These are phyloP conservation scores for Metarhizium sp. DNA, from an alignment of 2,329 filamentous ascomycete species.

Conservation along the genomic window DNA sequence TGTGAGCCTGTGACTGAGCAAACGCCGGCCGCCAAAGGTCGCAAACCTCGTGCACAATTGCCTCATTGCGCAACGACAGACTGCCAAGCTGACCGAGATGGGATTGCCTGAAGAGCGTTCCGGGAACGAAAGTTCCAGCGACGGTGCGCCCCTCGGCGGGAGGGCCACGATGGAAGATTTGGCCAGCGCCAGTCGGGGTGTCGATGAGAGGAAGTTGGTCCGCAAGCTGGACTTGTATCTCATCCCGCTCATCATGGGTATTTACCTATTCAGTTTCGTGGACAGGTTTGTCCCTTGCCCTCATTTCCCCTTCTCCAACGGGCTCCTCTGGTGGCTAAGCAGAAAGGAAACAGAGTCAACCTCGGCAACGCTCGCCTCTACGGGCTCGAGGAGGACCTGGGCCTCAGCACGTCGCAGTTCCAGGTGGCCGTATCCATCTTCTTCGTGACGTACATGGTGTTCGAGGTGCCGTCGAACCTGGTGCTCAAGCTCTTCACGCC, in stretches of 20 bases:
- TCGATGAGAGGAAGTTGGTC: constrained; percentile 46
- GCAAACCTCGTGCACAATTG: too few relatives aligned
- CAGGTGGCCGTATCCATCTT: constrained; percentile 59
- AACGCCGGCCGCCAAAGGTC: too few relatives aligned
- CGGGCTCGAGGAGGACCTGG: constrained; percentile 52
- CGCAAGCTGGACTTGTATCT: constrained; percentile 56
- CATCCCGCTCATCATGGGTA: constrained; percentile 56
- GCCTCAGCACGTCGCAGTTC: constrained; percentile 53
- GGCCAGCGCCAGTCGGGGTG: constrained; percentile 6
- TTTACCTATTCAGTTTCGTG: constrained; percentile 69
- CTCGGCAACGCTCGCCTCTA: constrained; percentile 65
- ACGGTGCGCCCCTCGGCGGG: background rate
- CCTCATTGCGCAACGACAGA: too few relatives aligned
- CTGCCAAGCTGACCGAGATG: too few relatives aligned
- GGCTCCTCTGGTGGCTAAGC: constrained; percentile 1
- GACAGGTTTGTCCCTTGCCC: constrained; percentile 44
- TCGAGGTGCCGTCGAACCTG: constrained; percentile 58
- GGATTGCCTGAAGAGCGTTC: background rate
- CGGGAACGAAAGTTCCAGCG: background rate
- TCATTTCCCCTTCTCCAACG: too few relatives aligned
- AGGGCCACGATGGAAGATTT: constrained; percentile 9
- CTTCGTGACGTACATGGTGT: constrained; percentile 54
- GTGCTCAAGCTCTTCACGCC: constrained; percentile 55
- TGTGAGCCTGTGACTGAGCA: too few relatives aligned
- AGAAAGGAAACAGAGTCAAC: constrained; percentile 42